Conservation (phyloP, 345 rosid genomes). For the Gossypium rotundifolium region DNA sequence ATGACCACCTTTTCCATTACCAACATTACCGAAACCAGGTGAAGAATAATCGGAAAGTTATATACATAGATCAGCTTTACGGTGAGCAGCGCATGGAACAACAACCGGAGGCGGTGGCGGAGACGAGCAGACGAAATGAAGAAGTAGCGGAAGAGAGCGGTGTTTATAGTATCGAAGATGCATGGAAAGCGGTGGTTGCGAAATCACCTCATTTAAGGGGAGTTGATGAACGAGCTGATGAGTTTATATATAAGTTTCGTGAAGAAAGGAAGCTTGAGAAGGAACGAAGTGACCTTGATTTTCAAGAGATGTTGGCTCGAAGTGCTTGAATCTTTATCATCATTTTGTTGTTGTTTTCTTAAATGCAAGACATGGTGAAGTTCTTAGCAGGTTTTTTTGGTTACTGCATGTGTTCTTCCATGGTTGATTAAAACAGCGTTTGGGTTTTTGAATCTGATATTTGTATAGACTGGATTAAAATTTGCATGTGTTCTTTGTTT, state of each 20-base stretch:
- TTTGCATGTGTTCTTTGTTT: not conserved
- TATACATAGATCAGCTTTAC: constrained; percentile 47
- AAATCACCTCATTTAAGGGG: constrained; percentile 63
- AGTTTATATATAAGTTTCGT: constrained; percentile 59
- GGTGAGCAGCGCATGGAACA: constrained; percentile 13
- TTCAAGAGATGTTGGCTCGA: constrained; percentile 66
- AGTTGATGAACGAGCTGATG: constrained; percentile 87
- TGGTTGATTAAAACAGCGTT: not conserved
- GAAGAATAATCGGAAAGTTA: constrained; percentile 22
- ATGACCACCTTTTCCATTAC: constrained; percentile 19
- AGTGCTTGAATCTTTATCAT: constrained; percentile 17
- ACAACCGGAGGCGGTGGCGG: constrained; percentile 9
- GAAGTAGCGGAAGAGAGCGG: constrained; percentile 22
- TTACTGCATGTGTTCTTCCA: too few relatives aligned
- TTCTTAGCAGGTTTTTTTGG: not conserved
- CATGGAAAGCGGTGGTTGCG: constrained; percentile 72
- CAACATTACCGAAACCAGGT: constrained; percentile 21
- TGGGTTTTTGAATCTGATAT: not conserved
- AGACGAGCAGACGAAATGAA: constrained; percentile 20
- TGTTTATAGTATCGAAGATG: constrained; percentile 58
- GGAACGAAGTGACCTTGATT: constrained; percentile 53
- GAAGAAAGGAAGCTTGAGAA: constrained; percentile 62
- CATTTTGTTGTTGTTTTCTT: not conserved
- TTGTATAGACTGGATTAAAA: not conserved
- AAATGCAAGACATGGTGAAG: not conserved